These are phyloP conservation scores for Solanum clarkiae DNA, from an alignment of 257 asterid genomes.

Conservation along the genomic window DNA sequence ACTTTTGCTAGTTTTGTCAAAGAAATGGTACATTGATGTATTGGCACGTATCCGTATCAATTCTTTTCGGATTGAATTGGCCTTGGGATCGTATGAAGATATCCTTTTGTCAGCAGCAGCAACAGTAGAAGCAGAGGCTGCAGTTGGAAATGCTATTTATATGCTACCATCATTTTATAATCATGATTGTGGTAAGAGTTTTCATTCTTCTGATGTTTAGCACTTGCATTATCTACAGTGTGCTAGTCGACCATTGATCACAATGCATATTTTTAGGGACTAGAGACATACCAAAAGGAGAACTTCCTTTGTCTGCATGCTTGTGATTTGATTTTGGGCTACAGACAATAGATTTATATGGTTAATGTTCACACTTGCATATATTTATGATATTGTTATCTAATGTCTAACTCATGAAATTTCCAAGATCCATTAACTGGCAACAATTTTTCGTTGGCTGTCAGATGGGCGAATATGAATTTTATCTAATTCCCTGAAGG, in stretches of 20 bases:
- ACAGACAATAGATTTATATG: not conserved
- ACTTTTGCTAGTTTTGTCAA: slow-evolving; percentile 64
- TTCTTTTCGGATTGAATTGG: slow-evolving; percentile 73
- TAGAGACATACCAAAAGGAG: not conserved
- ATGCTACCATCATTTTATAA: slow-evolving; percentile 81
- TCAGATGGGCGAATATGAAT: not conserved
- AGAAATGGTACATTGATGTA: slow-evolving; percentile 62
- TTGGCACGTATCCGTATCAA: slow-evolving; percentile 78
- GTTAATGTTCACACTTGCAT: not conserved
- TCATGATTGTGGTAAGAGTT: slow-evolving; percentile 72
- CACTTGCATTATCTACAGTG: not conserved
- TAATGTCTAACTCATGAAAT: not conserved
- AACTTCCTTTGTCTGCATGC: not conserved
- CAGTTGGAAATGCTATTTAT: slow-evolving; percentile 79
- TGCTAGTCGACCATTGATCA: not conserved
- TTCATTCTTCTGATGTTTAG: slow-evolving; percentile 2
- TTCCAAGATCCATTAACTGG: not conserved
- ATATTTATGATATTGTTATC: not conserved
- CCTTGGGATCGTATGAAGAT: slow-evolving; percentile 59
- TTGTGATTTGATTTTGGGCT: not conserved
- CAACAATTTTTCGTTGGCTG: not conserved
- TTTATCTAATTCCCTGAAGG: not conserved
- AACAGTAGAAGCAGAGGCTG: slow-evolving; percentile 62
- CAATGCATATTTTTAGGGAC: not conserved
- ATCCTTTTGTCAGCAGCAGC: slow-evolving; percentile 74